phyloP scores from a whole-genome alignment of 2,329 filamentous ascomycete genomes.

The Colletotrichum sp. region DNA sequence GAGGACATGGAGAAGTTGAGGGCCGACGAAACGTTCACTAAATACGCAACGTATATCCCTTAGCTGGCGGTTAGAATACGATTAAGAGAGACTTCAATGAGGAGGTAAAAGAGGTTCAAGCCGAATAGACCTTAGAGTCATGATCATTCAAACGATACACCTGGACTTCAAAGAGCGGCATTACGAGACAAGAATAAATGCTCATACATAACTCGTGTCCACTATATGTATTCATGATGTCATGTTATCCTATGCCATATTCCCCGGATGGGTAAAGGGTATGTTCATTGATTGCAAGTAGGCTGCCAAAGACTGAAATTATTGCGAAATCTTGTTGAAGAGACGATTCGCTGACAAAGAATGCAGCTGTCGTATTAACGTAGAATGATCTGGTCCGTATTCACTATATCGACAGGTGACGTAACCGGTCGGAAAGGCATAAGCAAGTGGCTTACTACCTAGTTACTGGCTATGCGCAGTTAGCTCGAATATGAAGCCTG shows the following conservation, averaged over 20 bases:
- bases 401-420: neutral
- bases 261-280: neutral
- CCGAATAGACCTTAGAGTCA: neutral
- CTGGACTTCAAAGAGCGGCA: neutral
- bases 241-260: neutral
- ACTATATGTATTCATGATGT: neutral
- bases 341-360: neutral
- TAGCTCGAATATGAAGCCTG: neutral
- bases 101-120: neutral
- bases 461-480: neutral
- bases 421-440: neutral
- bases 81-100: neutral
- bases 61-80: neutral
- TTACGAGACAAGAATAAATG: neutral
- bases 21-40: slow-evolving; percentile 45
- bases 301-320: neutral
- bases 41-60: slow-evolving; percentile 37
- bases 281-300: neutral
- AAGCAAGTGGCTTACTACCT: neutral
- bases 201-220: neutral
- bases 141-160: neutral
- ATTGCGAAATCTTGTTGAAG: neutral
- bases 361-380: neutral
- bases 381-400: neutral
- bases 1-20: slow-evolving; percentile 52